Conservation (phyloP, 2,329 filamentous ascomycete genomes). For the Alternaria gaisen region DNA sequence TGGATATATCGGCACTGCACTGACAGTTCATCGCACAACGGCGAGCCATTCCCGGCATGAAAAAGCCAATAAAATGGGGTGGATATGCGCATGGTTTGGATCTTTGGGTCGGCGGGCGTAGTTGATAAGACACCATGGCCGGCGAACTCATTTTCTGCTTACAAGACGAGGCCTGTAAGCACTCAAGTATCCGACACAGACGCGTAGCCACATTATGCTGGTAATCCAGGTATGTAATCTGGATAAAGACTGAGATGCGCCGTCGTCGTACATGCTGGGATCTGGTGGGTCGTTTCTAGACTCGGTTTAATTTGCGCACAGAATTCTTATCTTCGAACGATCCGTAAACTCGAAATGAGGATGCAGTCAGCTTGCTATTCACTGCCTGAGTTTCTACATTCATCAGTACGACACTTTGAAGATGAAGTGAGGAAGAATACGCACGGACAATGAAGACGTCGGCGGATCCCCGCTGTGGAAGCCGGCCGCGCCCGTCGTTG, state of each 20-base stretch:
- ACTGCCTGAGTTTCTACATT: slow-evolving; percentile 3
- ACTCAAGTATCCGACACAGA: slow-evolving; percentile 5
- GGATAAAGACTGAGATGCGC: neutral
- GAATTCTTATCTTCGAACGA: neutral
- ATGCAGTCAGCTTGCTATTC: slow-evolving; percentile 6
- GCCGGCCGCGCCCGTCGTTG: slow-evolving; percentile 32
- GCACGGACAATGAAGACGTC: slow-evolving; percentile 25
- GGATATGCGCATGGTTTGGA: neutral
- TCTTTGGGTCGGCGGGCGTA: neutral
- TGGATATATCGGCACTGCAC: slow-evolving; percentile 1
- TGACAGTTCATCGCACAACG: slow-evolving; percentile 12
- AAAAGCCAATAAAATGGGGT: slow-evolving; percentile 9
- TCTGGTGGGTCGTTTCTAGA: slow-evolving; percentile 6
- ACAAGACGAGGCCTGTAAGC: neutral
- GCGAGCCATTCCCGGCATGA: neutral
- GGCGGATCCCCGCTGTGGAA: slow-evolving; percentile 24
- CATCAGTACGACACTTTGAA: slow-evolving; percentile 16
- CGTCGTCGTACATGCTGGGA: neutral
- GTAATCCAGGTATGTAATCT: slow-evolving; percentile 3
- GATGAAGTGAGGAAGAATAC: slow-evolving; percentile 34
- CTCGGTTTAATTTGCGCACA: slow-evolving; percentile 6
- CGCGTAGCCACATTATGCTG: neutral
- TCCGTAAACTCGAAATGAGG: slow-evolving; percentile 3
- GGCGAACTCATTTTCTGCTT: slow-evolving; percentile 5
- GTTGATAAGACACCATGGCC: slow-evolving; percentile 8